Percentiles rank a stretch among this genome's conserved stretches.
Conservation (phyloP, 257 asterid genomes). For the Nicotiana attenuata region DNA sequence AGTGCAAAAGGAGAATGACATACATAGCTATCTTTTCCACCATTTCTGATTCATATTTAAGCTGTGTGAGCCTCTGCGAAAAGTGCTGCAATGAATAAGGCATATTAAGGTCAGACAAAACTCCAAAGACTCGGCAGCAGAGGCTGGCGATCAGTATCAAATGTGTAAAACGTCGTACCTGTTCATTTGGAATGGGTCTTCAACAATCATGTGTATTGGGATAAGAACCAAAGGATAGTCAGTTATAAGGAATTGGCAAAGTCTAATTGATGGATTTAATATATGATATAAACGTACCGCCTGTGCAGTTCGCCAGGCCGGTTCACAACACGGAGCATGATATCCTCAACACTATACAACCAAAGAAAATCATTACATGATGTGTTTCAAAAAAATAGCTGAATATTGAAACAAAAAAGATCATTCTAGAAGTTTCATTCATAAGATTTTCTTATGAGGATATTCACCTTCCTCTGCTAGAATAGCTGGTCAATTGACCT, state of each 20-base stretch:
- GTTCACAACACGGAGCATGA: constrained; percentile 49
- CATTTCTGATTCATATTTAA: constrained; percentile 49
- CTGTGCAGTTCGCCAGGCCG: constrained; percentile 53
- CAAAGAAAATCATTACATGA: not conserved
- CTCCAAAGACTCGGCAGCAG: not conserved
- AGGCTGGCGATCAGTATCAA: not conserved
- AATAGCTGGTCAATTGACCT: constrained; percentile 47
- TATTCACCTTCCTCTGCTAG: constrained; percentile 54
- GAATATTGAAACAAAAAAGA: not conserved
- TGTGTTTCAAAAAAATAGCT: not conserved
- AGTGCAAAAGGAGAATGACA: not conserved
- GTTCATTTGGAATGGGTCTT: constrained; percentile 45
- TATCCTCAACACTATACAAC: constrained; percentile 52
- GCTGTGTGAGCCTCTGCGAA: constrained; percentile 41
- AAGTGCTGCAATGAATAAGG: constrained; percentile 31
- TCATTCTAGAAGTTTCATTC: not conserved
- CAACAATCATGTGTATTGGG: constrained; percentile 7
- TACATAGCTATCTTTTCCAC: constrained; percentile 56
- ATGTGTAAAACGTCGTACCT: constrained; percentile 25
- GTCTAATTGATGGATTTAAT: not conserved
- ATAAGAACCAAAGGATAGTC: not conserved
- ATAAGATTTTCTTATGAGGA: not conserved
- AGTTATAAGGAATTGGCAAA: not conserved
- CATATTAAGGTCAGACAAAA: not conserved
- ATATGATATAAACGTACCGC: constrained; percentile 29